Base-by-base conservation (phyloP, 768 basidiomycete species). In the Lenzites betulinus region DNA sequence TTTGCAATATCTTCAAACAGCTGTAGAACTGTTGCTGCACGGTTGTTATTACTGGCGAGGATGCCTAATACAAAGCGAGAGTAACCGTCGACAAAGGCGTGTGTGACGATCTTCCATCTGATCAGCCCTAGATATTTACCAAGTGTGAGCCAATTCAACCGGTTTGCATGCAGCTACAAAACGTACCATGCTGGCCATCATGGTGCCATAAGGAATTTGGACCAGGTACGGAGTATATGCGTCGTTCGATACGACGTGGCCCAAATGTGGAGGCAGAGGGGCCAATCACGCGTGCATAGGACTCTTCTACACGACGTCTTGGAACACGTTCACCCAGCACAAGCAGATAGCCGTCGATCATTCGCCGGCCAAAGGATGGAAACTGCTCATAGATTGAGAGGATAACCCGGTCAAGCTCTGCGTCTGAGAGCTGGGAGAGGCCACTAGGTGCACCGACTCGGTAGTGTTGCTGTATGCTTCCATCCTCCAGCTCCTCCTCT, bases 71-170 rank as follows among this genome's bases (percentile, higher is more conserved):
- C 64, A 20, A 76, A 66, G 4, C 76, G 65, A 8, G 75, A 75
- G 50, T 74, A 73, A 1, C 80, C 78, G 69, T 81, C 78, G 11
- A 81, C 74, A 54, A 77, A 78, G 1, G 72, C 73, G 64, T 79
- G 79, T 2, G 74, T 73, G 3, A 79, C 74, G 43, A 78, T 70
- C 44, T 70, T 69, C 67, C 69, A 79, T 3, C 49, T 59, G 46
- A 79, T 78, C 13, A 77, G 70, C 6, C 70, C 75, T 75, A 33
- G n/a, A n/a, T n/a, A n/a, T n/a, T n/a, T 22, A 33, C 36, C 33
- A 35, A 23, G 26, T 11, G n/a, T 42, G 7, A 42, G 41, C 9
- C 6, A 6, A 6, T 6, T 42, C 12, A 42, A 7, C 38, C 18
- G 1, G 1, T 13, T 28, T 12, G 1, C 0, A 36, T 50, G 30